Evolutionary conservation across 2,329 filamentous ascomycete genomes (phyloP), one percentile per base, ranked within the genome.

Genomic region (Fusarium chaquense): DNA sequence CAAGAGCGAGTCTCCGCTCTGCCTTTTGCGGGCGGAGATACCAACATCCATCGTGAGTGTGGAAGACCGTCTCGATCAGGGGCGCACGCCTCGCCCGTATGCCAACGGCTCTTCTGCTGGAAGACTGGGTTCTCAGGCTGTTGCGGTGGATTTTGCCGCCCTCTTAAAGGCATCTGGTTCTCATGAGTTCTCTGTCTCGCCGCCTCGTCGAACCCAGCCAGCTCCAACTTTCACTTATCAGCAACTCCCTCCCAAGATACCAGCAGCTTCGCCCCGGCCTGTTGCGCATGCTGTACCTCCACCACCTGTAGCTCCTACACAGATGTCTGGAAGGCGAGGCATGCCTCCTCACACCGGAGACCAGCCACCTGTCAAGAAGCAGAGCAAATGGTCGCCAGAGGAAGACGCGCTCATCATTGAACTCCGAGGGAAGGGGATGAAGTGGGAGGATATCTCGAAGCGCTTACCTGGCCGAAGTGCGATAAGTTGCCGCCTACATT

Each of bases 371-470:
- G 92, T 93, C 35, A 97, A 96, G 83, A 97, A 95, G 82, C 94
- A 98, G 80, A 97, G 93, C 77, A 98, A 98, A 81, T 98, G 96
- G 96, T 97, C 93, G 7, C 86, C 91, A 1, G 93, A 98, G 67
- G 95, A 98, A 79, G 94, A 98, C 80, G 89, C 92, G n/a, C 83
- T 96, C 50, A 97, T 97, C 74, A 97, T 98, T 75, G 93, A 97
- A 79, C 87, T 98, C 67, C 89, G 95, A 61, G 93, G 93, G 38
- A 90, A 90, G 73, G 93, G 93, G 11, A 97, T 98, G 93, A 98
- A 98, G 78, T 98, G 95, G 96, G 95, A 98, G 78, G 95, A 98
- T 80, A 98, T 98, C 75, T 97, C 93, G 67, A 97, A 95, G 83
- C 89, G 91, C 57, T 83, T 98, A 51, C 94, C 94, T 4, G 95